Conservation (phyloP, 2,329 filamentous ascomycete species). For the Talaromyces sp. region DNA sequence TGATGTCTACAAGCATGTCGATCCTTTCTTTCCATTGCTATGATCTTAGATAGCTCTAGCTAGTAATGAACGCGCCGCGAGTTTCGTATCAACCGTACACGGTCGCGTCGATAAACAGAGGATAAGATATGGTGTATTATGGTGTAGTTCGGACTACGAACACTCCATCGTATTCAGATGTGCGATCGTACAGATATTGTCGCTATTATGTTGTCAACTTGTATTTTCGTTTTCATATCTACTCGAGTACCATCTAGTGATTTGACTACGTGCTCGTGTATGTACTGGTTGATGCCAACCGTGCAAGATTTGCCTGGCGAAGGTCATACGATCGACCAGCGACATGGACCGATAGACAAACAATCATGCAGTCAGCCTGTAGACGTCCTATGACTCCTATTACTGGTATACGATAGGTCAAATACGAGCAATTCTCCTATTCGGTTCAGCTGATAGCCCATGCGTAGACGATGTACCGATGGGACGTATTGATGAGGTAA, state of each 20-base stretch:
- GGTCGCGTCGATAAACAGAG: not conserved
- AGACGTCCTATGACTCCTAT: not conserved
- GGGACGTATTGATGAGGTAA: not conserved
- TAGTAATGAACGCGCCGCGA: constrained; percentile 8
- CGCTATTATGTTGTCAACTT: not conserved
- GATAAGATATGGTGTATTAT: too few species aligned
- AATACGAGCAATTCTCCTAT: not conserved
- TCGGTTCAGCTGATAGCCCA: not conserved
- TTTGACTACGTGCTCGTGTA: not conserved
- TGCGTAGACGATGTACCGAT: not conserved
- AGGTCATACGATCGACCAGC: not conserved
- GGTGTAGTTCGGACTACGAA: not conserved
- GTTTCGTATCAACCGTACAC: not conserved
- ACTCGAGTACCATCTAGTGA: not conserved
- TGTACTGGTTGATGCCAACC: not conserved
- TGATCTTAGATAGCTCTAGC: constrained; percentile 4
- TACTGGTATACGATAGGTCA: not conserved
- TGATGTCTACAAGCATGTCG: constrained; percentile 21
- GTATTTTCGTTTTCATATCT: not conserved
- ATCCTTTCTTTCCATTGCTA: constrained; percentile 3
- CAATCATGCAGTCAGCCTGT: not conserved
- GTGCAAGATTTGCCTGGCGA: not conserved
- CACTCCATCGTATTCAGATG: not conserved
- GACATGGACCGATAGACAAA: not conserved
- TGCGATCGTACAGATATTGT: not conserved